Evolutionary conservation across 2,329 filamentous ascomycete genomes (phyloP), one percentile per base, ranked within the genome.

Genomic region (Lachnellula hyalina): DNA sequence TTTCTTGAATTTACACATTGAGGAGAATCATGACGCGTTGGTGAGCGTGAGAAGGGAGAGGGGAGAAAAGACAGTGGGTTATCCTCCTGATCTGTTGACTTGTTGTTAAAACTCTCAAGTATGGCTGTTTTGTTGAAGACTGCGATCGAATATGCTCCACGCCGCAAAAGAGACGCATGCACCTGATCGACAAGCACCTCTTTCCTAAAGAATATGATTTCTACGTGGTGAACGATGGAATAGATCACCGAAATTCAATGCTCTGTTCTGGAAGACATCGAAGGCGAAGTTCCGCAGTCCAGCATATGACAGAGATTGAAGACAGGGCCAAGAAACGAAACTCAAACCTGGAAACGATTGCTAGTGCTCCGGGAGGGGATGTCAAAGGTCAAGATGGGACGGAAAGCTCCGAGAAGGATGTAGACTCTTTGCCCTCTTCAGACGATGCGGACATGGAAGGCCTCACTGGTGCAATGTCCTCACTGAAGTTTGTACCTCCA

Each of bases 171-270:
- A 83, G 94, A 45, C 81, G 89, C 35, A 83, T 90, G 69, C 93
- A 99, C 75, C 78, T 96, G 61, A 90, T 96, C 62, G 92, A 96
- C 75, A 96, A 96, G 74, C 94, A 99, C 72, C 81, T 86, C 73
- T 99, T 94, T 68, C 93, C 92, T 11, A 84, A 83, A 68, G 88
- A 89, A 65, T 96, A 91, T 73, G 93, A 95, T 71, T 96, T 95
- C 65, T 83, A 84, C 49, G 82, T 97, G 51, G 87, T 95, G 2
- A 89, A 91, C 61, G 84, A 90, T 58, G 94, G 94, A n/a, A 89
- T 96, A 57, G 93, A 96, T 66, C 86, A 86, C 47, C 83, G 89
- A 50, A 84, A 78, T 44, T 96, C 90, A 17, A 83, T 99, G 72
- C 76, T 97, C 12, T 76, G 83, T 48, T 80, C 85, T n/a, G 71